Conservation (phyloP, 257 asterid species). For the Agastache rugosa region DNA sequence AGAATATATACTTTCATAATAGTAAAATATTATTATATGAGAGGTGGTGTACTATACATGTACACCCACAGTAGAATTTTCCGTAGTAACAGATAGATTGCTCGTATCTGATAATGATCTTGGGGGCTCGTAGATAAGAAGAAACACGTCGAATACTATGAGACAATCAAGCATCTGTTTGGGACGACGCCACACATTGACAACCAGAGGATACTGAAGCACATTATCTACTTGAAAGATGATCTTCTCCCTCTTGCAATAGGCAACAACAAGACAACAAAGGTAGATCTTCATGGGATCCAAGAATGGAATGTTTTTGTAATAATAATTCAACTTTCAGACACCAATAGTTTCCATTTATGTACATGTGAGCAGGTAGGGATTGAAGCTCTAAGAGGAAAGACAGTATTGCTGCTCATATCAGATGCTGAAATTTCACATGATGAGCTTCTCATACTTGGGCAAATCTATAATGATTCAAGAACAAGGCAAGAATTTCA, state of each 20-base stretch:
- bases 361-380: slow-evolving; percentile 44
- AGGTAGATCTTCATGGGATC: slow-evolving; percentile 42
- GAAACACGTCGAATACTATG: slow-evolving; percentile 61
- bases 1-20: background rate
- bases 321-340: background rate
- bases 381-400: slow-evolving; percentile 61
- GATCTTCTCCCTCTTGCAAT: slow-evolving; percentile 60
- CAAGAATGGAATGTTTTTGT: background rate
- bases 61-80: too few relatives aligned
- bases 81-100: background rate
- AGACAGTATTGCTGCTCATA: slow-evolving; percentile 69
- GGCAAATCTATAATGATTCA: slow-evolving; percentile 53
- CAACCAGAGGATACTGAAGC: slow-evolving; percentile 68
- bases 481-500: slow-evolving; percentile 48
- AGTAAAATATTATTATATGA: too few relatives aligned
- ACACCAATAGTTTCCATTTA: background rate
- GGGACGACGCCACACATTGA: slow-evolving; percentile 62
- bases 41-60: too few relatives aligned
- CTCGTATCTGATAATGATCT: background rate
- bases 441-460: slow-evolving; percentile 64
- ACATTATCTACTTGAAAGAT: slow-evolving; percentile 58
- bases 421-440: slow-evolving; percentile 67
- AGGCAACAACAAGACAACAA: slow-evolving; percentile 48
- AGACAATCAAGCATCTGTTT: slow-evolving; percentile 57
- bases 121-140: slow-evolving; percentile 54